Conservation (phyloP, 192 early-diverging fungal species). For the Coemansia sp. region DNA sequence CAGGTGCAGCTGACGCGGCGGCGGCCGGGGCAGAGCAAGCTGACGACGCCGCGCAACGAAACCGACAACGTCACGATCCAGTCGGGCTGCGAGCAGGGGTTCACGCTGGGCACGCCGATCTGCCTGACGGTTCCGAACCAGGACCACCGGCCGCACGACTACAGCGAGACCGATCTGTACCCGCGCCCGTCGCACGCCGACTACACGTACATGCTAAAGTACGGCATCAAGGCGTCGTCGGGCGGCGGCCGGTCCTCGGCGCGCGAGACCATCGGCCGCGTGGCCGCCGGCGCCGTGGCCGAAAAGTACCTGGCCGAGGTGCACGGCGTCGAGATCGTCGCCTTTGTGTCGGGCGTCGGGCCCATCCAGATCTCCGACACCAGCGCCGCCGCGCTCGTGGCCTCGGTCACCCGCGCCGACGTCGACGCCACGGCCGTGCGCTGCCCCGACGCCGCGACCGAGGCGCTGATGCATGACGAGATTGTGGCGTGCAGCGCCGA, state of each 20-base stretch:
- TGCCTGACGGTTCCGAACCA: slow-evolving; percentile 86
- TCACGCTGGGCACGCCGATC: slow-evolving; percentile 92
- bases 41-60: slow-evolving; percentile 97
- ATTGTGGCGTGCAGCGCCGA: slow-evolving; percentile 75
- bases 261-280: slow-evolving; percentile 94
- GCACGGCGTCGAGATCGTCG: slow-evolving; percentile 85
- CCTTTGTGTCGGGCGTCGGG: slow-evolving; percentile 90
- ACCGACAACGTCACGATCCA: slow-evolving; percentile 89
- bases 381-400: slow-evolving; percentile 63
- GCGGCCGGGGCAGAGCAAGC: slow-evolving; percentile 89
- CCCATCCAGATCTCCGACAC: slow-evolving; percentile 63
- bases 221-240: slow-evolving; percentile 89
- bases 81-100: slow-evolving; percentile 89
- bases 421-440: slow-evolving; percentile 85
- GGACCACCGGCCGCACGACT: slow-evolving; percentile 95
- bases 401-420: slow-evolving; percentile 61
- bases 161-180: slow-evolving; percentile 91
- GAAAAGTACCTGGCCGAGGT: slow-evolving; percentile 88
- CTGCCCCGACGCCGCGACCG: slow-evolving; percentile 75
- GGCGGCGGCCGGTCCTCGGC: slow-evolving; percentile 94
- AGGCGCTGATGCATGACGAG: slow-evolving; percentile 78
- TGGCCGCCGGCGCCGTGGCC: slow-evolving; percentile 95
- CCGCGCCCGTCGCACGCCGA: slow-evolving; percentile 98
- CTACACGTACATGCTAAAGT: slow-evolving; percentile 94
- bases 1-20: slow-evolving; percentile 89